Base-by-base conservation (phyloP, 2,329 filamentous ascomycete species). In the Aspergillus ustus region DNA sequence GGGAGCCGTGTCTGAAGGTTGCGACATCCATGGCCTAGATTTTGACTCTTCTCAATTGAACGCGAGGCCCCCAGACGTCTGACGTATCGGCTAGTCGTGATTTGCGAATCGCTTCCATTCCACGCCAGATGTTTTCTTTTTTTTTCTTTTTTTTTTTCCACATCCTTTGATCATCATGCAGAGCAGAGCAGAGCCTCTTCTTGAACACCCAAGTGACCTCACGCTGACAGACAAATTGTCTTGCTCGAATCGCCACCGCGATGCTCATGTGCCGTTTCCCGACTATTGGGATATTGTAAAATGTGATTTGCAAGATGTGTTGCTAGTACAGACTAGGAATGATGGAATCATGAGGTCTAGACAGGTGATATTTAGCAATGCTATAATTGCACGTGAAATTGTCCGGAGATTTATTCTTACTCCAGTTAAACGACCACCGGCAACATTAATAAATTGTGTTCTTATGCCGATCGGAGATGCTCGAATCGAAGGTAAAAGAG, bases 311-410 rank as follows among this genome's bases (percentile, higher is more conserved):
- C 34, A 40, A 40, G 34, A 29, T 31, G 20, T 17, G 8, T n/a
- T 25, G 17, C 48, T 45, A 45, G 48, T 29, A 29, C 48, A 15
- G 22, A 50, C 48, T 19, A 8, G 43, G 28, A 50, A 50, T 50
- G n/a, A n/a, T 7, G 25, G 48, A 29, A 50, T 50, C 48, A 50
- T 50, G 22, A 31, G 48, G 22, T 50, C 48, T 5, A 50, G 25
- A 50, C 48, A 50, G 48, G 25, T 50, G 48, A 50, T 50, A 31
- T 45, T 45, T 20, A n/a, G 17, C 20, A 45, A 19, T 45, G 43
- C 43, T 45, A 60, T 59, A 54, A 64, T 61, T 43, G 40, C 51
- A 60, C 52, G 53, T 60, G 54, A 63, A 63, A 54, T n/a, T 19
- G 19, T 19, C 28, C 48, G 22, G 51, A 51, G 19, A 57, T 55